These are phyloP conservation scores for Vinca minor DNA, from an alignment of 257 asterid genomes.

Conservation along the genomic window DNA sequence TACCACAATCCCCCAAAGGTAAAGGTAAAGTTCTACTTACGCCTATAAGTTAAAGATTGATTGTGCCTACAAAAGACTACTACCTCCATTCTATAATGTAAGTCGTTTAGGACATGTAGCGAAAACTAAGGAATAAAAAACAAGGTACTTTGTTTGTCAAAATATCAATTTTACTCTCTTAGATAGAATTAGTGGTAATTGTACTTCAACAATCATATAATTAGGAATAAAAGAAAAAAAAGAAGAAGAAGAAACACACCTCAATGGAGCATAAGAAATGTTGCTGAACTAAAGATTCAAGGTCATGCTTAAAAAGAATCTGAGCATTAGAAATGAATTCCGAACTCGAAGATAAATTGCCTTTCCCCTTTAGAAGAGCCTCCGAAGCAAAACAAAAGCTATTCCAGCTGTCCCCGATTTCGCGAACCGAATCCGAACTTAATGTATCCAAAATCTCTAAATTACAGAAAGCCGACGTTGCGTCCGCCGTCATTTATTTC, in stretches of 20 bases:
- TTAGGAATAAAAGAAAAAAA: neutral
- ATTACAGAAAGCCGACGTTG: constrained; percentile 39
- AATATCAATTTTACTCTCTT: too few relatives aligned
- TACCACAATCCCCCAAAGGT: too few relatives aligned
- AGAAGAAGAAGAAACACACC: constrained; percentile 41
- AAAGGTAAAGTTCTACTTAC: too few relatives aligned
- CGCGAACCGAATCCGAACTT: constrained; percentile 32
- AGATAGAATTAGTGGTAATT: too few relatives aligned
- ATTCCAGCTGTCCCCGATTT: constrained; percentile 60
- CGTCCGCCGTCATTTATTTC: constrained; percentile 53
- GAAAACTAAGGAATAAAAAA: too few relatives aligned
- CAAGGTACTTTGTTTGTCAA: too few relatives aligned
- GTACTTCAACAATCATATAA: too few relatives aligned
- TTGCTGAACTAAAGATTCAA: constrained; percentile 51
- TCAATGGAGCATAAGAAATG: constrained; percentile 62
- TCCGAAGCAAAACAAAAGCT: constrained; percentile 50
- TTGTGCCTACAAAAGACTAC: too few relatives aligned
- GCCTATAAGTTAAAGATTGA: too few relatives aligned
- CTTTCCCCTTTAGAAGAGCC: constrained; percentile 39
- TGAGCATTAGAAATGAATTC: constrained; percentile 40
- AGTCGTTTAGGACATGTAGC: too few relatives aligned
- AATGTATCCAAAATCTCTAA: constrained; percentile 51
- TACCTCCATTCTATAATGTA: too few relatives aligned
- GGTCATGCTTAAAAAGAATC: constrained; percentile 47
- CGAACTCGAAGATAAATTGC: constrained; percentile 32